Evolutionary conservation across 2,329 filamentous ascomycete genomes (phyloP).

Genomic region (Ceratocystis destructans): DNA sequence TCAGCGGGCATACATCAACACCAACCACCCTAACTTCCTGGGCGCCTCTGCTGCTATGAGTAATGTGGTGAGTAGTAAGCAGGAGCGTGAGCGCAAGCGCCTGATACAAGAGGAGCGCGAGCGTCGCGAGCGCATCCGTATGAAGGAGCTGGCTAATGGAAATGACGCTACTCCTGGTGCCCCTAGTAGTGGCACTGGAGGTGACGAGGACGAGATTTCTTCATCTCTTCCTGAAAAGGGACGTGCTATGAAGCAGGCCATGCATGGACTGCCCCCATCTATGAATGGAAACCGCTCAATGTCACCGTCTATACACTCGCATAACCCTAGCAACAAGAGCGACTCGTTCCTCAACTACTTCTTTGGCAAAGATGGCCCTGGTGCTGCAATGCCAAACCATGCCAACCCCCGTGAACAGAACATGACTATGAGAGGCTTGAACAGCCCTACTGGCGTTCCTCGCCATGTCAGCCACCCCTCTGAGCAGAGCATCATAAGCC

Average conservation of each 20-base stretch:
- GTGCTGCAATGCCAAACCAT: slow-evolving; percentile 28
- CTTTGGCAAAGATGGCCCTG: slow-evolving; percentile 76
- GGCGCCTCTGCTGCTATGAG: slow-evolving; percentile 96
- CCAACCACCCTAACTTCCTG: slow-evolving; percentile 96
- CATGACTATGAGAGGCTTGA: slow-evolving; percentile 17
- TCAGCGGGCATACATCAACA: slow-evolving; percentile 97
- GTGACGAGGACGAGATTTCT: slow-evolving; percentile 29
- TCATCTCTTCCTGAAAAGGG: slow-evolving; percentile 17
- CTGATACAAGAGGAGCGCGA: slow-evolving; percentile 71
- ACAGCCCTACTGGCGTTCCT: slow-evolving; percentile 11
- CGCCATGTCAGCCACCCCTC: slow-evolving; percentile 65
- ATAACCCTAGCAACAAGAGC: slow-evolving; percentile 48
- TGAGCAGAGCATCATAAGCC: slow-evolving; percentile 63
- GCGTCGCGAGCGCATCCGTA: slow-evolving; percentile 65
- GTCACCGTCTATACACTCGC: slow-evolving; percentile 60
- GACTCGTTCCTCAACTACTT: slow-evolving; percentile 98
- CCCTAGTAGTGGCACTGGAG: slow-evolving; percentile 23
- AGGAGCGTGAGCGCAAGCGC: slow-evolving; percentile 79
- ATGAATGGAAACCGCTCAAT: slow-evolving; percentile 46
- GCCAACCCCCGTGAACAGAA: slow-evolving; percentile 21
- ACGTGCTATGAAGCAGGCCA: slow-evolving; percentile 7
- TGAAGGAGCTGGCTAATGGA: slow-evolving; percentile 77
- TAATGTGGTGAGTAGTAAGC: slow-evolving; percentile 85
- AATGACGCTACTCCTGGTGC: slow-evolving; percentile 27
- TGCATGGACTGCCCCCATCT: slow-evolving; percentile 27